These are phyloP conservation scores for Schizophyllum commune DNA, from an alignment of 1,284 basidiomycete genomes.

Conservation along the genomic window DNA sequence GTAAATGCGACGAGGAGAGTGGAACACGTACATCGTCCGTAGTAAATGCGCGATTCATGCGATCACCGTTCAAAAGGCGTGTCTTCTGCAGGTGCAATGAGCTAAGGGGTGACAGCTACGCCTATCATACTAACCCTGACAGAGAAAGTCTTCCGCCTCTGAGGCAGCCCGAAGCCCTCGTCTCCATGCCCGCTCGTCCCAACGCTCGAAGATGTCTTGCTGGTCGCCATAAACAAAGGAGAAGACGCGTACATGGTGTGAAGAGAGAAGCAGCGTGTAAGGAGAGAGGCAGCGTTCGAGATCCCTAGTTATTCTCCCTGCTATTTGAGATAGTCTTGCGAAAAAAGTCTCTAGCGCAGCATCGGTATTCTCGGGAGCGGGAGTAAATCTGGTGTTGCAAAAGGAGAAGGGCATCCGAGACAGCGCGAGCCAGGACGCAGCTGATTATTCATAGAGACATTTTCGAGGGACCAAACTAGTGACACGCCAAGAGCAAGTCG, in stretches of 20 bases:
- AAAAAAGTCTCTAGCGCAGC: not conserved
- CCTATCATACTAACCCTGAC: not conserved
- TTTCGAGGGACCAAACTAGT: not conserved
- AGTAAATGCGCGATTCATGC: not conserved
- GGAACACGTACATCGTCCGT: not conserved
- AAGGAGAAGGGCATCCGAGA: not conserved
- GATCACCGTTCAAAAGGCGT: not conserved
- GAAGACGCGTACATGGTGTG: not conserved
- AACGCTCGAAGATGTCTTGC: not conserved
- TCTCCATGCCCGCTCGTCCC: not conserved
- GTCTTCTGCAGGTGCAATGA: not conserved
- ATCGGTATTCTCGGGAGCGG: not conserved
- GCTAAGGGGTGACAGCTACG: not conserved
- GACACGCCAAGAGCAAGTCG: not conserved
- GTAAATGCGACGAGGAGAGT: not conserved
- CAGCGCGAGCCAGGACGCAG: not conserved
- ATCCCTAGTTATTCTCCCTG: not conserved
- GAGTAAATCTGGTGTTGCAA: not conserved
- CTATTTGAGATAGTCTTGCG: not conserved
- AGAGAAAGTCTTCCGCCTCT: not conserved
- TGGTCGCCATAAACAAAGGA: not conserved
- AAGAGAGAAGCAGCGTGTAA: not conserved
- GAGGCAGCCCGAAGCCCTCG: no score
- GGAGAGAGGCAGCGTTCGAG: not conserved
- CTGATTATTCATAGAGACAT: not conserved